Base-by-base conservation (phyloP, 495 filamentous ascomycete species). In the Emericellopsis terricola region DNA sequence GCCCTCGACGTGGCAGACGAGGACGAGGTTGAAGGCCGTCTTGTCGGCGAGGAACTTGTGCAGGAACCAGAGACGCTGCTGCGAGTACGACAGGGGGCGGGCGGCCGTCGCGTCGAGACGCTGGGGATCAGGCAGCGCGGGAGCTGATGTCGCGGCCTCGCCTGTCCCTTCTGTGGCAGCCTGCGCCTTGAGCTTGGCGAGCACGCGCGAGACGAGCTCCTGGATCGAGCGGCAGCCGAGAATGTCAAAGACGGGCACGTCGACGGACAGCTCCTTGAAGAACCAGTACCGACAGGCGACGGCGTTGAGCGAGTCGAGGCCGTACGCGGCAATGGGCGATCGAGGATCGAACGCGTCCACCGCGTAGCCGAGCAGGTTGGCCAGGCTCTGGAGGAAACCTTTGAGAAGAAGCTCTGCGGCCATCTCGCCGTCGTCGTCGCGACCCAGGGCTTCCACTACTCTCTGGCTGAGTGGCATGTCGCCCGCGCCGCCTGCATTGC, bases 171-270 rank as follows among this genome's bases (percentile, higher is more conserved):
- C 11, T 26, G 23, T 26, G 5, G 5, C 28, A 5, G 28, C 4
- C 28, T 9, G 8, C 4, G 8, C 8, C 13, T 13, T 9, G 8
- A 35, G 10, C 21, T 27, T 26, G 3, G n/a, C 10, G 8, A 15
- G 7, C 6, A 24, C 19, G 20, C 19, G 6, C 14, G 15, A 27
- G n/a, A 28, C 27, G 4, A 62, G 33, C 13, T 47, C 38, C 10
- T 28, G 8, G 34, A 65, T 53, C 23, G 57, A 55, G 15, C 42
- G 42, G 8, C 52, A 58, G 5, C 55, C 44, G 2, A 72, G 33
- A 21, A 70, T 57, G 49, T 72, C 64, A 31, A 68, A 55, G 3
- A 70, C 64, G 3, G 62, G 58, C 1, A 71, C 38, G 26, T 69
- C 59, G 8, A 47, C 48, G 2, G 49, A 52, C 0, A 64, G 29